phyloP scores from a whole-genome alignment of 768 basidiomycete genomes.

The Strobilomyces confusus region DNA sequence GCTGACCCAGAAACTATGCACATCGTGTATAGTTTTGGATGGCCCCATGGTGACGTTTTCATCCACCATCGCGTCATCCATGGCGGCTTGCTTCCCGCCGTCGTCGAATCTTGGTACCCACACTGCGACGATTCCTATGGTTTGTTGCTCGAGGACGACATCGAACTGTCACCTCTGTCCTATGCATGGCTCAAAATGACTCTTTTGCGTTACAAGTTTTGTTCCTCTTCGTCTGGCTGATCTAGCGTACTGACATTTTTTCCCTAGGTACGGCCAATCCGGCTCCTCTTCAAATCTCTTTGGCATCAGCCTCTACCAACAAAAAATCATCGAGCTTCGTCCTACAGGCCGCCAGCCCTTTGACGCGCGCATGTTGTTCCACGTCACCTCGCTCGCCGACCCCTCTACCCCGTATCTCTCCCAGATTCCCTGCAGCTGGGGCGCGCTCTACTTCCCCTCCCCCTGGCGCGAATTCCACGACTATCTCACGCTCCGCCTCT shows the following conservation, averaged over 20 bases:
- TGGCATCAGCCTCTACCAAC: conserved; percentile 84
- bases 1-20: conserved; percentile 58
- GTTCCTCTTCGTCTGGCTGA: not conserved
- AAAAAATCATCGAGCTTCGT: conserved; percentile 73
- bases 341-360: conserved; percentile 65
- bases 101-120: conserved; percentile 91
- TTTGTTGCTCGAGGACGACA: conserved; percentile 79
- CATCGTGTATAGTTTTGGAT: conserved; percentile 47
- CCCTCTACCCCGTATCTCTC: conserved; percentile 73
- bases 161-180: conserved; percentile 80
- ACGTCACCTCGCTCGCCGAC: conserved; percentile 33
- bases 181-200: conserved; percentile 84
- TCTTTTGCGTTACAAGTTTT: conserved; percentile 73
- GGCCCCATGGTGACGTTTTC: conserved; percentile 57
- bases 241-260: not conserved
- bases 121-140: conserved; percentile 68
- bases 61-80: conserved; percentile 73
- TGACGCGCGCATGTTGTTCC: conserved; percentile 60
- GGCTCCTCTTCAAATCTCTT: conserved; percentile 48
- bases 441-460: conserved; percentile 85
- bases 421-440: conserved; percentile 89
- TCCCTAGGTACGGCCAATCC: conserved; percentile 49
- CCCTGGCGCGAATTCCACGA: conserved; percentile 85
- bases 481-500: conserved; percentile 70
- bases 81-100: conserved; percentile 75